Evolutionary conservation across 73 alveolate species (phyloP).

Genomic region (Symbiodinium pilosum): DNA sequence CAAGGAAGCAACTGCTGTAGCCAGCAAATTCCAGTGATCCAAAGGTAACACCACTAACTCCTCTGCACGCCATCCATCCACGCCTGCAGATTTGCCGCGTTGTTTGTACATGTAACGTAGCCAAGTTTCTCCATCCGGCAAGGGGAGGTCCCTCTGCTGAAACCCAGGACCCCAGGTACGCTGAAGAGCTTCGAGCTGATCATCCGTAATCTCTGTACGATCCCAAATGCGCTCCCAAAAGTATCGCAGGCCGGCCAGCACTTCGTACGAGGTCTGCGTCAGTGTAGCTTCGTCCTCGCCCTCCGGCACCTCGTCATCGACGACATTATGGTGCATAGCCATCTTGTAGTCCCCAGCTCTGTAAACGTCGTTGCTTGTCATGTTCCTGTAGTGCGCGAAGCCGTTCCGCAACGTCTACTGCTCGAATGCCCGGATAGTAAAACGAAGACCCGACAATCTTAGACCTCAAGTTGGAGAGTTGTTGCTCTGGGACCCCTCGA

Average conservation of each 20-base stretch:
- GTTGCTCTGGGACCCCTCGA: too few species aligned
- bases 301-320: too few species aligned
- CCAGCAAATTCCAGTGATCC: neutral
- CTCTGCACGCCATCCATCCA: neutral
- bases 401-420: too few species aligned
- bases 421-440: too few species aligned
- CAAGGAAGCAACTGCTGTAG: neutral
- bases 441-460: neutral
- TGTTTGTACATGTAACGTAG: too few species aligned
- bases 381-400: too few species aligned
- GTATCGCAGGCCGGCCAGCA: too few species aligned
- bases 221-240: neutral
- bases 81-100: neutral
- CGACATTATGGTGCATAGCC: too few species aligned
- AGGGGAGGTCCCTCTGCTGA: neutral
- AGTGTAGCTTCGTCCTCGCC: neutral
- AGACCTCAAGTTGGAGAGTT: neutral
- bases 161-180: neutral
- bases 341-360: too few species aligned
- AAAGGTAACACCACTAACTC: neutral
- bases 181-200: neutral
- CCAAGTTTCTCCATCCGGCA: too few species aligned
- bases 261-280: too few species aligned
- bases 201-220: neutral
- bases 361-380: too few species aligned